Base-by-base conservation (phyloP, 169 alveolate species). In the Eimeria necatrix region DNA sequence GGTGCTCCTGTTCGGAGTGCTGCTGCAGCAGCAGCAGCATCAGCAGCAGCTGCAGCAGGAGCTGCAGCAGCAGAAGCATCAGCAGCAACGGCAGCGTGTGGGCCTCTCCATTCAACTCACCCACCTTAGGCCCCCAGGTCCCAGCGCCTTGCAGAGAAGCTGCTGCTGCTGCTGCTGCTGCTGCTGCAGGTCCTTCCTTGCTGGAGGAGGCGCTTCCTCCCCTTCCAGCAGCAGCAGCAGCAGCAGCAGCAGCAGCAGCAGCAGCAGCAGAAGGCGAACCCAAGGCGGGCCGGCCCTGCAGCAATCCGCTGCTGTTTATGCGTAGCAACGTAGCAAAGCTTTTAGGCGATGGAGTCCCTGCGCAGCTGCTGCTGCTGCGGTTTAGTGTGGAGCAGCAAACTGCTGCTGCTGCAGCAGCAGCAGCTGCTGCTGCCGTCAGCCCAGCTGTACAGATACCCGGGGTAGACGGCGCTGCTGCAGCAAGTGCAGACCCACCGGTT, bases 351-450 rank as follows among this genome's bases (percentile, higher is more conserved):
- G 87, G 61, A 4, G 61, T 76, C 18, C 9, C 87, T 5, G 56
- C 87, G 87, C 87, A 76, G 87, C 87, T 76, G 87, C 87, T 76
- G 87, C 87, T 76, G 4, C 56, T 76, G 56, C 87, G 87, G 8
- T 76, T 76, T 48, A 14, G 61, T 9, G 9, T 14, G 48, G 61
- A 76, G 87, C n/a, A 41, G 87, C 51, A 41, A n/a, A 7, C 83
- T 32, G 51, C 16, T 32, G 51, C 51, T 16, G 14, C 41, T n/a
- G 12, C 6, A 48, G 51, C 83, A 0, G 16, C 53, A 7, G 83
- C 49, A 5, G 26, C 78, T 68, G 26, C 78, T 68, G 78, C 78
- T n/a, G 78, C 78, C 10, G n/a, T n/a, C n/a, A n/a, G n/a, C n/a
- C n/a, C n/a, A n/a, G 78, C 78, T 68, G 78, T 5, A n/a, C 26